Conservation (phyloP, 2,329 filamentous ascomycete species). For the Lasiodiplodia hormozganensis region DNA sequence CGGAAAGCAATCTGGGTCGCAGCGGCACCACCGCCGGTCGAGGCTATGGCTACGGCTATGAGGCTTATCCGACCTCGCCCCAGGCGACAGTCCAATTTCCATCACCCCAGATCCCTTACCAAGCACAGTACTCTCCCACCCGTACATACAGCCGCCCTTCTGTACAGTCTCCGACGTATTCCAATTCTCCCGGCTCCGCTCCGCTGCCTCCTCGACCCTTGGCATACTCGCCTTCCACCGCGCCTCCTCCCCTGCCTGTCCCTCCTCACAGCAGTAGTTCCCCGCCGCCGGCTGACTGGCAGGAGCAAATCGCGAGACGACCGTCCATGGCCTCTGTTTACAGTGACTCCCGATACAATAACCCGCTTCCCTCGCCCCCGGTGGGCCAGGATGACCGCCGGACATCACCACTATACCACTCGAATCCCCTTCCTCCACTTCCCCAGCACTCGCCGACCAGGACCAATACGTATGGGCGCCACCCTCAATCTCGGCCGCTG, state of each 20-base stretch:
- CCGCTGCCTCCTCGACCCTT: conserved; percentile 33
- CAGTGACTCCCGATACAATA: conserved; percentile 22
- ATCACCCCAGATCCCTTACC: conserved; percentile 15
- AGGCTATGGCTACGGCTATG: conserved; percentile 41
- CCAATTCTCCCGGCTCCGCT: conserved; percentile 27
- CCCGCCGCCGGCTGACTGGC: conserved; percentile 44
- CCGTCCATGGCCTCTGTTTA: conserved; percentile 24
- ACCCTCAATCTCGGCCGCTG: conserved; percentile 65
- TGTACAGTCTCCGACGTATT: conserved; percentile 28
- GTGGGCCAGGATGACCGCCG: conserved; percentile 18
- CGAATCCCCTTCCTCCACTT: conserved; percentile 50
- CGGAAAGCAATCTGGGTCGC: conserved; percentile 39
- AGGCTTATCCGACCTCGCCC: conserved; percentile 32
- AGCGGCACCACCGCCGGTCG: conserved; percentile 43
- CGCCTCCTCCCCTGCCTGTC: conserved; percentile 46
- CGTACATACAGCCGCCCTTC: conserved; percentile 22
- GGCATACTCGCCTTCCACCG: conserved; percentile 41
- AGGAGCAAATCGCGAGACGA: conserved; percentile 21
- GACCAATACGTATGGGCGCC: conserved; percentile 60
- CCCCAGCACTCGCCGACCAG: conserved; percentile 58
- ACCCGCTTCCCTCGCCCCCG: conserved; percentile 25
- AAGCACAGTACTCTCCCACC: conserved; percentile 36
- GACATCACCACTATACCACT: conserved; percentile 9
- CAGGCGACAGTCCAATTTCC: conserved; percentile 30
- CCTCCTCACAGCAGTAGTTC: conserved; percentile 42